These are phyloP conservation scores for Puccinia triticina DNA, from an alignment of 1,284 basidiomycete genomes.

Conservation along the genomic window DNA sequence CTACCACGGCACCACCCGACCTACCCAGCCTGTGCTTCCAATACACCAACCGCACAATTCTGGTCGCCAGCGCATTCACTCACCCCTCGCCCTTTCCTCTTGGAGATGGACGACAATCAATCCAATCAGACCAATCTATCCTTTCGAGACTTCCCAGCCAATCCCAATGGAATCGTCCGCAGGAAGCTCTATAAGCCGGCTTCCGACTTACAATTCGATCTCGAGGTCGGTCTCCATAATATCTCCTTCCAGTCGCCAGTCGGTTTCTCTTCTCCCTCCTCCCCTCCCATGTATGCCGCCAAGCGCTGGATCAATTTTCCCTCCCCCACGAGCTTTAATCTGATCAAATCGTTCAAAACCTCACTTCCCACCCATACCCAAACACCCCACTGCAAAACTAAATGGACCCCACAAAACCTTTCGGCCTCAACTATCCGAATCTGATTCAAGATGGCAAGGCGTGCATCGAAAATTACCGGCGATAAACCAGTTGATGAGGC, in stretches of 20 bases:
- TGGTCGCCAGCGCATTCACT: no score
- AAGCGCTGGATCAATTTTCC: not conserved
- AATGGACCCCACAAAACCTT: not conserved
- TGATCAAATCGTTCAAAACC: not conserved
- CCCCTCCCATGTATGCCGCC: not conserved
- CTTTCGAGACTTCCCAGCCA: constrained; percentile 7
- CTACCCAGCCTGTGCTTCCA: no score
- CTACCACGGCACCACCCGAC: no score
- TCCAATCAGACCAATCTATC: not conserved
- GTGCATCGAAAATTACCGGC: not conserved
- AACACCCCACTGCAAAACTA: not conserved
- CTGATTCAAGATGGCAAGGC: constrained; percentile 15
- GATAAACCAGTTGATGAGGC: not conserved
- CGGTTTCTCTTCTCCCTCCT: not conserved
- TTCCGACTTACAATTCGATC: constrained; percentile 11
- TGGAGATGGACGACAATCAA: not conserved
- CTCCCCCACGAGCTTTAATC: not conserved
- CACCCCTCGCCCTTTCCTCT: no score
- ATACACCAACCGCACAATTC: no score
- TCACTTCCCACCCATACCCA: not conserved
- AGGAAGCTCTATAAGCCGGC: constrained; percentile 26
- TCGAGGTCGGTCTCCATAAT: constrained; percentile 12
- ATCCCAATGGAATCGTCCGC: not conserved
- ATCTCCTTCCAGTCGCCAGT: not conserved
- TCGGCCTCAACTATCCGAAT: no score